A percentile compares a stretch with the other conserved stretches of the same genome.
These are phyloP conservation scores for Bipolaris cookei DNA, from an alignment of 2,329 filamentous ascomycete species.

Conservation along the genomic window DNA sequence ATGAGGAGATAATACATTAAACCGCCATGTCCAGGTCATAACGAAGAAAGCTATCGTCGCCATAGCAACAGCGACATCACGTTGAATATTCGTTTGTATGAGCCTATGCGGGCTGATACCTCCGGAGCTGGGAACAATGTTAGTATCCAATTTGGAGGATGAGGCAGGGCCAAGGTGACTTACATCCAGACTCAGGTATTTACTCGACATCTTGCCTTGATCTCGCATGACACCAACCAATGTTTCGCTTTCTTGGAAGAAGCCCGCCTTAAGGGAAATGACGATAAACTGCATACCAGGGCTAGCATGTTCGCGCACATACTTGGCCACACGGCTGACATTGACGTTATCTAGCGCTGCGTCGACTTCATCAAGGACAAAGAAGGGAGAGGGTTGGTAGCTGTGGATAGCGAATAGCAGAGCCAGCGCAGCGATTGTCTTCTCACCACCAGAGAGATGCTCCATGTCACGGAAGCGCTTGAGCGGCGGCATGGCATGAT, in stretches of 20 bases:
- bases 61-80: not conserved
- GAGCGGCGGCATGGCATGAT: slow-evolving; percentile 97
- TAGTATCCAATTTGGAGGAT: not conserved
- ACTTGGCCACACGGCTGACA: slow-evolving; percentile 93
- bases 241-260: slow-evolving; percentile 97
- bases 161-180: slow-evolving; percentile 53
- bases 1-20: not conserved
- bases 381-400: slow-evolving; percentile 95
- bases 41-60: not conserved
- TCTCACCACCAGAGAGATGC: slow-evolving; percentile 94
- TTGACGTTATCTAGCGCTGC: slow-evolving; percentile 98
- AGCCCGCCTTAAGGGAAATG: slow-evolving; percentile 90
- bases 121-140: slow-evolving; percentile 11
- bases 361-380: slow-evolving; percentile 97
- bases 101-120: slow-evolving; percentile 7
- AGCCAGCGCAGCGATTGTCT: slow-evolving; percentile 98
- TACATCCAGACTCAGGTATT: slow-evolving; percentile 92
- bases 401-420: slow-evolving; percentile 95
- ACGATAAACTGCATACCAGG: slow-evolving; percentile 99
- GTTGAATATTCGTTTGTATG: not conserved
- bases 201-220: slow-evolving; percentile 89
- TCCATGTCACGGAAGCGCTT: slow-evolving; percentile 99
- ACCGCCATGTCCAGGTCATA: not conserved
- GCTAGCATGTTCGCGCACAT: slow-evolving; percentile 90
- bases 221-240: slow-evolving; percentile 95